Base-by-base conservation (phyloP, 495 filamentous ascomycete genomes). In the Xylaria cubensis region DNA sequence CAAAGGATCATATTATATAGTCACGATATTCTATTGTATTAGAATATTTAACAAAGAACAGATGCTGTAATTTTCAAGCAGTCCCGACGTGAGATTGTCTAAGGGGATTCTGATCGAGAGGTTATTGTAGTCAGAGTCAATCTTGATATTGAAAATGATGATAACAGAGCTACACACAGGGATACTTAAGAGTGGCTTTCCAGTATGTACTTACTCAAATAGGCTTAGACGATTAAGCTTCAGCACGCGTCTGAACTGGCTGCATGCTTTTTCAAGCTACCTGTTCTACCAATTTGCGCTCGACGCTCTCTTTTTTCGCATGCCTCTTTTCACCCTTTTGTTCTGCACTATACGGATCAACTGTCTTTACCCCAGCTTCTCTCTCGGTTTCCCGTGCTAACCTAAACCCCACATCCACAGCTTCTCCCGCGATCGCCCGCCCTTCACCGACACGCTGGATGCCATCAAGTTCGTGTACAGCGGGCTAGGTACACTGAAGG, bases 391-490 rank as follows among this genome's bases (percentile, higher is more conserved):
- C 10, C 51, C 34, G 10, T 61, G 34, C 39, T 64, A 10, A 64
- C 12, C 61, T 4, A 1, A 17, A 29, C 6, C 26, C 6, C 26
- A 21, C n/a, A 24, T n/a, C 62, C 55, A 69, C 74, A 97, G 95
- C 70, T 97, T 98, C 84, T 94, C 94, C 50, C 88, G 91, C 72
- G 93, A 97, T 80, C 86, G 93, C 55, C 93, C 96, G 53, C 91
- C 94, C 56, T 96, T 97, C 81, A 90, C 88, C 34, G 93, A 96
- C 81, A 93, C 93, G 42, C 87, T 97, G 26, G 94, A 96, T 76
- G 91, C 93, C 39, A 98, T 99, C 78, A 99, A 98, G 81, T 98
- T 98, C 78, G 87, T 98, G 44, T 36, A 19, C 26, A 59, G 32
- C 4, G 36, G 55, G 55, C 32, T 39, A 66, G 26, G 15, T 66